phyloP scores from a whole-genome alignment of 495 filamentous ascomycete species.

The Hypoxylon fuscum region DNA sequence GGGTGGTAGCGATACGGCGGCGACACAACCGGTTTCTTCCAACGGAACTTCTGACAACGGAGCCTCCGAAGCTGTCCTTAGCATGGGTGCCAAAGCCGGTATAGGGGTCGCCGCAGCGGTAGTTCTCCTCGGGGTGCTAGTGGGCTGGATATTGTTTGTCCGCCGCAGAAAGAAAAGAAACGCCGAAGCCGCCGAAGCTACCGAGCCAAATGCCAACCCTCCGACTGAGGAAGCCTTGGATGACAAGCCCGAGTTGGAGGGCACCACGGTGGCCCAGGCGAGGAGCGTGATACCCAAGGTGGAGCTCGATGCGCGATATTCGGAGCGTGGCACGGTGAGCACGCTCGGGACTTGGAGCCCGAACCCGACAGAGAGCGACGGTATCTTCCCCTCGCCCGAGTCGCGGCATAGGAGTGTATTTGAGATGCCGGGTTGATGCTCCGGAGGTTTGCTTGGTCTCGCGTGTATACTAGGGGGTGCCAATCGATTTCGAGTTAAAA shows the following conservation, averaged over 20 bases:
- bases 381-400: background rate
- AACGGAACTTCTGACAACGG: background rate
- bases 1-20: background rate
- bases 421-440: slow-evolving; percentile 1
- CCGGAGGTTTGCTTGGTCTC: no score
- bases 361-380: background rate
- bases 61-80: background rate
- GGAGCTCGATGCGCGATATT: slow-evolving; percentile 17
- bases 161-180: background rate
- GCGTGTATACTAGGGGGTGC: no score
- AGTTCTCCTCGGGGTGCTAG: background rate
- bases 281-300: slow-evolving; percentile 5
- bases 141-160: background rate
- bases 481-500: no score
- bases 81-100: background rate
- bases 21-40: background rate
- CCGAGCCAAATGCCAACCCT: background rate
- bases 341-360: background rate
- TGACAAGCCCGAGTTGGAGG: slow-evolving; percentile 12
- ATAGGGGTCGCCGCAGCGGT: background rate
- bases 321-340: background rate
- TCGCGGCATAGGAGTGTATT: slow-evolving; percentile 10
- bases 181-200: background rate
- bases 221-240: background rate
- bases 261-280: background rate